Percentiles rank a stretch among this genome's conserved stretches.
Conservation (phyloP, 2,329 filamentous ascomycete genomes). For the Aspergillus felis region DNA sequence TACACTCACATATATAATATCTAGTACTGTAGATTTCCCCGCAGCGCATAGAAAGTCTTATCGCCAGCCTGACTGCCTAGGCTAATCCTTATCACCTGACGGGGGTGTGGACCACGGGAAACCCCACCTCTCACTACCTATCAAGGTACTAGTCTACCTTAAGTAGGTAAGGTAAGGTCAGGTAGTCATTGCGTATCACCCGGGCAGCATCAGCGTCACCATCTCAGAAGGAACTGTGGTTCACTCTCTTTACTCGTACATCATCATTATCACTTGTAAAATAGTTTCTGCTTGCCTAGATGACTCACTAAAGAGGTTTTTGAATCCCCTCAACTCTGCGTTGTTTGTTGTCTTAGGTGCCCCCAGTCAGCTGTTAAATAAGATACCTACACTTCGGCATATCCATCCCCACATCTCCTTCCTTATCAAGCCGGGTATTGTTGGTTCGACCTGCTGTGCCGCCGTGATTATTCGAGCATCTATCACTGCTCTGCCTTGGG, state of each 20-base stretch:
- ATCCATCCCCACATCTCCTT: background rate
- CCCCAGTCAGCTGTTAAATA: background rate
- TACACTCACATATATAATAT: background rate
- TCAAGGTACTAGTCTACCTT: background rate
- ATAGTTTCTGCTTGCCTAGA: background rate
- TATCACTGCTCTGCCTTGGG: background rate
- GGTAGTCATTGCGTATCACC: background rate
- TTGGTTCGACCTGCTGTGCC: background rate
- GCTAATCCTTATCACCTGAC: background rate
- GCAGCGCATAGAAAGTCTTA: background rate
- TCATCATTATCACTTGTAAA: conserved; percentile 7
- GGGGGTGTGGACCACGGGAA: background rate
- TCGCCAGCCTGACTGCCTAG: background rate
- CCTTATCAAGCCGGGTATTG: background rate
- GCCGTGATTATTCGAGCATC: background rate
- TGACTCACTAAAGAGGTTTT: background rate
- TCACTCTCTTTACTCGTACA: background rate
- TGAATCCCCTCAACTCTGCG: background rate
- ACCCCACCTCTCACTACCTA: background rate
- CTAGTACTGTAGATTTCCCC: background rate
- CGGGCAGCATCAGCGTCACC: background rate
- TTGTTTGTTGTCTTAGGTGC: background rate
- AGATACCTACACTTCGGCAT: background rate
- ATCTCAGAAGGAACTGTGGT: background rate
- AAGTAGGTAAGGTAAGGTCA: no score